Percentiles rank a stretch among this genome's conserved stretches.
Evolutionary conservation across 148 eudicot genomes (phyloP).

Genomic region (Fagopyrum esculentum): DNA sequence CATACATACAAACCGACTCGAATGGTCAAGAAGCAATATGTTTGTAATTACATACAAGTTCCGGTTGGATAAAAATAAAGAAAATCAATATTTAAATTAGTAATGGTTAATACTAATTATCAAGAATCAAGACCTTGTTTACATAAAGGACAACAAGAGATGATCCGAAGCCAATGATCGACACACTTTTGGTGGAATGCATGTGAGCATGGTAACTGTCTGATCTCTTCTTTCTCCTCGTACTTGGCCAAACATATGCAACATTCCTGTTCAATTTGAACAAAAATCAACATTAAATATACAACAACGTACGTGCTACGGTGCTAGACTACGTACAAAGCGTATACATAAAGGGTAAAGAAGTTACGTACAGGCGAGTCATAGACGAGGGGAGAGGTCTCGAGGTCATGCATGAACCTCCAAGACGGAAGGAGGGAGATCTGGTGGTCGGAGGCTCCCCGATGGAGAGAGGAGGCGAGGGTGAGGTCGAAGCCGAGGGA

Average conservation of each 20-base stretch:
- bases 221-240: slow-evolving; percentile 75
- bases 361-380: slow-evolving; percentile 40
- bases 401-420: slow-evolving; percentile 44
- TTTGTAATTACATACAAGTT: not conserved
- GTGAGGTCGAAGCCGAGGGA: slow-evolving; percentile 77
- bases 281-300: too few relatives aligned
- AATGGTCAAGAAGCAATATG: not conserved
- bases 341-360: not conserved
- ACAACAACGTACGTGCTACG: too few relatives aligned
- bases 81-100: not conserved
- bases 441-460: slow-evolving; percentile 85
- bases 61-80: not conserved
- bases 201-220: slow-evolving; percentile 74
- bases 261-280: slow-evolving; percentile 45
- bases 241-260: slow-evolving; percentile 83
- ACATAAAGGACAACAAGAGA: slow-evolving; percentile 90
- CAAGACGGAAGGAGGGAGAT: slow-evolving; percentile 52
- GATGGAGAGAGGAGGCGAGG: slow-evolving; percentile 38
- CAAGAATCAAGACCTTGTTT: slow-evolving; percentile 50
- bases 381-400: slow-evolving; percentile 22
- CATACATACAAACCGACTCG: not conserved
- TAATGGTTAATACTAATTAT: not conserved
- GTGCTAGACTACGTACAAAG: too few relatives aligned
- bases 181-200: slow-evolving; percentile 75
- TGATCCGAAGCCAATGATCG: slow-evolving; percentile 90